Evolutionary conservation across 305 asterid genomes (phyloP), one percentile per base, ranked within the genome.

Genomic region (Plantago coronopus): DNA sequence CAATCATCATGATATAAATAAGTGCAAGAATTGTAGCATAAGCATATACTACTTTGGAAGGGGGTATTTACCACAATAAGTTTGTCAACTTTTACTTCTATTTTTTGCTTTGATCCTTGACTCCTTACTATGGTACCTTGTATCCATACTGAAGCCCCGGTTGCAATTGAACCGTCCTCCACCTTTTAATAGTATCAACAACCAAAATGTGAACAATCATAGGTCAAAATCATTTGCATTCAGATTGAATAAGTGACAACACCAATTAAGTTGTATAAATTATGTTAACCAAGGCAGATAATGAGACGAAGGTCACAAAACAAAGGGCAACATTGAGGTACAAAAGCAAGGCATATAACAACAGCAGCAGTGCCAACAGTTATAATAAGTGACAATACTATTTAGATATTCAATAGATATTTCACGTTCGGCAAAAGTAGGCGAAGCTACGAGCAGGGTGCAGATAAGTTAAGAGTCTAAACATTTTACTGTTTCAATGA

Each of bases 41-140:
- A 51, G 63, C 29, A 55, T 48, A 20, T 17, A 17, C 27, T 20
- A 18, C 20, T 42, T 49, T 57, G 40, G 44, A 45, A 63, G 59
- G 59, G 61, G 61, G 54, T 62, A 14, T 34, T 78, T 86, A 89
- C 99, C 97, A 77, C 42, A 54, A 77, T 74, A 74, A 93, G 91
- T 69, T 87, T 93, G 59, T 79, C 89, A 67, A 87, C 95, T 79
- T 82, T 85, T 82, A 89, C 50, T 67, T 89, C 99, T 45, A 89
- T 74, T 71, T 87, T 93, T 67, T 93, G 96, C 83, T 93, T 93
- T 62, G 94, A 69, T 57, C 99, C 99, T 79, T 87, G 99, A 75
- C 99, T 93, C 69, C 81, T 69, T 50, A 87, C 94, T 19, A 89
- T 45, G 54, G 75, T 76, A 57, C 99, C 99, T 73, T 83, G 89